Percentiles rank a stretch among this genome's conserved stretches.
phyloP scores from a whole-genome alignment of 1,139 yeast genomes.

The Ogataea hybrid region DNA sequence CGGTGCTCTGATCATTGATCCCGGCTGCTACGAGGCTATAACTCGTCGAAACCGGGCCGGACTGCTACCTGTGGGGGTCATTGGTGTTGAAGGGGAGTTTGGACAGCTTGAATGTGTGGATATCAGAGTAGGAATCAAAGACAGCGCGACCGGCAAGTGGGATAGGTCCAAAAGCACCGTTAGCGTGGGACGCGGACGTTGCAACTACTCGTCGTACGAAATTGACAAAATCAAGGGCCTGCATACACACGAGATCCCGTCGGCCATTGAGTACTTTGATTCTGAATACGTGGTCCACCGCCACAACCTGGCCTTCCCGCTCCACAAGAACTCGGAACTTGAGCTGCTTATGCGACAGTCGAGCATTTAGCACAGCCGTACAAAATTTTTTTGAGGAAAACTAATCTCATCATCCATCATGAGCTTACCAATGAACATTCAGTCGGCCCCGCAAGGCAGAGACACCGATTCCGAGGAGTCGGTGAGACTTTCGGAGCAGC shows the following conservation, averaged over 20 bases:
- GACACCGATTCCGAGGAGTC: not conserved
- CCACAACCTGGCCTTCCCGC: conserved; percentile 88
- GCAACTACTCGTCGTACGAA: conserved; percentile 81
- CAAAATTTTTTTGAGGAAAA: conserved; percentile 8
- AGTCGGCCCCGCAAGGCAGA: not conserved
- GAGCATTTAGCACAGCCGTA: conserved; percentile 10
- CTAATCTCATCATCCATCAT: conserved; percentile 1
- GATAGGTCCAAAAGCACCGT: conserved; percentile 44
- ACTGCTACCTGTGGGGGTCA: conserved; percentile 84
- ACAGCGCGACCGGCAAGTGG: conserved; percentile 35
- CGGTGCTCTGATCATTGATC: conserved; percentile 76
- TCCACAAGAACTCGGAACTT: conserved; percentile 35
- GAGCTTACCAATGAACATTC: conserved; percentile 7
- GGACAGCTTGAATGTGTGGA: conserved; percentile 91
- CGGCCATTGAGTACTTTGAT: conserved; percentile 80
- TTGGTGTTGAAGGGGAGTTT: conserved; percentile 74
- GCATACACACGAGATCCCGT: conserved; percentile 72
- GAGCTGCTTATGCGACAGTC: conserved; percentile 6
- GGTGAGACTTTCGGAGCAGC: not conserved
- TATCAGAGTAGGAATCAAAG: conserved; percentile 52
- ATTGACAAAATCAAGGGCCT: conserved; percentile 77
- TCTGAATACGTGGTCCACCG: conserved; percentile 92
- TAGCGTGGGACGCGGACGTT: conserved; percentile 83
- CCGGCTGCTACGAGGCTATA: conserved; percentile 82
- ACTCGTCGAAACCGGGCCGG: conserved; percentile 90